Percentiles rank a stretch among this genome's conserved stretches.
Conservation (phyloP, 306 rosid genomes). For the Bauhinia variegata region DNA sequence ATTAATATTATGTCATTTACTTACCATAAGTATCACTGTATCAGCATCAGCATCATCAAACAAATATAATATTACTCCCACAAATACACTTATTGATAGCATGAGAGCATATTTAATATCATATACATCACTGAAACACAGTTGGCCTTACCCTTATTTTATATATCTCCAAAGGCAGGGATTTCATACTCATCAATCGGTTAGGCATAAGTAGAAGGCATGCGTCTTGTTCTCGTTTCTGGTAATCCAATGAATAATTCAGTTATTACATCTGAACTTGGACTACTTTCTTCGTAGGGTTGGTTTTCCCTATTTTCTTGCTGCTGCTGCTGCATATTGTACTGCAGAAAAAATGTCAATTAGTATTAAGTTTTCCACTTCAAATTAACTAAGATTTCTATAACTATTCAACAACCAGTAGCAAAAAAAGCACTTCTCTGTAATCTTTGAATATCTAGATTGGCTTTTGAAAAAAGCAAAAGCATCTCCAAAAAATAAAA, state of each 20-base stretch:
- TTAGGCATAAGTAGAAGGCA: slow-evolving; percentile 22
- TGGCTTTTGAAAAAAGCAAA: too few species aligned
- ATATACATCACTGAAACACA: slow-evolving; percentile 30
- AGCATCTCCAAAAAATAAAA: too few species aligned
- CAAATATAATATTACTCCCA: slow-evolving; percentile 4
- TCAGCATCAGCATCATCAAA: not conserved
- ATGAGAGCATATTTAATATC: slow-evolving; percentile 18
- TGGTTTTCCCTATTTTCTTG: slow-evolving; percentile 30
- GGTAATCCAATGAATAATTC: slow-evolving; percentile 80
- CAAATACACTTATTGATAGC: slow-evolving; percentile 30
- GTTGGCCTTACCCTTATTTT: slow-evolving; percentile 23
- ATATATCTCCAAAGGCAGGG: slow-evolving; percentile 23
- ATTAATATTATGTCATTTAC: not conserved
- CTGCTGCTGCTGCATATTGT: slow-evolving; percentile 24
- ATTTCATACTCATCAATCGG: slow-evolving; percentile 25
- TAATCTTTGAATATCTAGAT: too few species aligned
- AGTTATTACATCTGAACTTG: slow-evolving; percentile 78
- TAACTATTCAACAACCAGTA: too few species aligned
- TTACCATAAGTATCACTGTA: not conserved
- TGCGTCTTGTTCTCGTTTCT: slow-evolving; percentile 51
- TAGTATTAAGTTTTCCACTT: not conserved
- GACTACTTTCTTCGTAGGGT: slow-evolving; percentile 48
- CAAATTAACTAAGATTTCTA: too few species aligned
- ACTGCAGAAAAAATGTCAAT: slow-evolving; percentile 35
- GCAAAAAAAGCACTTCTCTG: too few species aligned